Evolutionary conservation across 2,329 filamentous ascomycete genomes (phyloP), one percentile per base, ranked within the genome.

Genomic region (Diaporthe eres): DNA sequence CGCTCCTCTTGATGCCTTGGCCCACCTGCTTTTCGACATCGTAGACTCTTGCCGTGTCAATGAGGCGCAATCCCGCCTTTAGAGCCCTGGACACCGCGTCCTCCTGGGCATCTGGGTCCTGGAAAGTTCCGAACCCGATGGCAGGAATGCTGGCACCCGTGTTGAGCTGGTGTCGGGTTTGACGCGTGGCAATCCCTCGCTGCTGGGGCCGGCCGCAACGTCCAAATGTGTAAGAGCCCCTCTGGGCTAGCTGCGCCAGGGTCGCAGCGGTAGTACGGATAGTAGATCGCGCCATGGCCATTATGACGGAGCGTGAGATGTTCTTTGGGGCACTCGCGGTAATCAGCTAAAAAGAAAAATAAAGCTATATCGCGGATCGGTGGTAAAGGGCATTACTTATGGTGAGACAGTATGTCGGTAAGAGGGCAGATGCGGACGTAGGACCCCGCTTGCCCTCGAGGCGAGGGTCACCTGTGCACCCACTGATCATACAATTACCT

Each of bases 61-160:
- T 85, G 6, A 82, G 81, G 1, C 85, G 81, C 58, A 81, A 79
- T 1, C 84, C 83, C 4, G 77, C 77, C n/a, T 81, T 79, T 31
- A 85, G 75, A 8, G 81, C 81, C 10, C 68, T 58, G 17, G 37
- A 67, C 2, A 82, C 81, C 12, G 79, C 78, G 7, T 77, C 49
- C 75, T 81, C 80, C 34, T 82, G 81, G 0, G 78, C 79, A 68
- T 81, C 80, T 1, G 80, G 77, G n/a, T 82, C 79, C 53, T 83
- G 79, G 53, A 82, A 82, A 6, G 80, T 82, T 0, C 81, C 81
- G 65, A 83, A 80, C 2, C 80, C 82, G n/a, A 83, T 78, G 12
- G 81, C 81, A 0, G 81, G 81, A 22, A 81, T 81, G 13, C 74
- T 77, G 6, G 77, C 78, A 13, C 80, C 80, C 0, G 79, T 81